Percentiles rank a stretch among this genome's conserved stretches.
phyloP scores from a whole-genome alignment of 208 protist species.

The Naegleria lovaniensis region DNA sequence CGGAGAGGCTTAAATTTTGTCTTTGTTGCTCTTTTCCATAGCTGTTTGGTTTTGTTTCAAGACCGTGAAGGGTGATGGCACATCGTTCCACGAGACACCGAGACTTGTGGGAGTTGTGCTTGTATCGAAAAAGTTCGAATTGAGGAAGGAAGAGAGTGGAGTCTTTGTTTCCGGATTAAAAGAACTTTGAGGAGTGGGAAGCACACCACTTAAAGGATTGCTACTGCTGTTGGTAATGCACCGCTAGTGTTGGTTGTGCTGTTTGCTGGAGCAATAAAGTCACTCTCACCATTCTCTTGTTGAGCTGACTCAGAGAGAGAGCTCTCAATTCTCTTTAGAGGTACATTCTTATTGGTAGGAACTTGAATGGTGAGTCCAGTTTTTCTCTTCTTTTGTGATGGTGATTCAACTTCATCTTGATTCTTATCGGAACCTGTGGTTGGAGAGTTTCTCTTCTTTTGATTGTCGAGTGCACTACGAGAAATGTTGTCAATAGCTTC shows the following conservation, averaged over 20 bases:
- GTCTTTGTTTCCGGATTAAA: neutral
- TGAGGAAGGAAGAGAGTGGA: neutral
- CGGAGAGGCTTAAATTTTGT: neutral
- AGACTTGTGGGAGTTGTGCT: neutral
- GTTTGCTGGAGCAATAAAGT: neutral
- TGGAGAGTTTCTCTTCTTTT: neutral
- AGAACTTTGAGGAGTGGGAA: neutral
- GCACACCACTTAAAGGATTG: no score
- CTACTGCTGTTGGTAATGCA: no score
- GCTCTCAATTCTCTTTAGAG: neutral
- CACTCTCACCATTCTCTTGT: neutral
- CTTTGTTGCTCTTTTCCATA: neutral
- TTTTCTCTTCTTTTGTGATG: slow-evolving; percentile 11
- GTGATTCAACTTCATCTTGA: neutral
- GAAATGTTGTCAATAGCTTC: neutral
- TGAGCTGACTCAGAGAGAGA: neutral
- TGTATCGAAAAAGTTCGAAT: neutral
- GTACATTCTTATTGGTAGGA: neutral
- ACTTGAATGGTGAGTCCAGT: neutral
- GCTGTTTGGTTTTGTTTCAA: neutral
- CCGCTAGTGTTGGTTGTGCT: neutral
- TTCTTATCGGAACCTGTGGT: neutral
- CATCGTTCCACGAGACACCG: neutral
- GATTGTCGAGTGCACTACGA: neutral
- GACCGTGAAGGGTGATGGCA: neutral